Evolutionary conservation across 371 early-diverging fungal species (phyloP), one percentile per base, ranked within the genome.

Genomic region (Mortierella sp.): DNA sequence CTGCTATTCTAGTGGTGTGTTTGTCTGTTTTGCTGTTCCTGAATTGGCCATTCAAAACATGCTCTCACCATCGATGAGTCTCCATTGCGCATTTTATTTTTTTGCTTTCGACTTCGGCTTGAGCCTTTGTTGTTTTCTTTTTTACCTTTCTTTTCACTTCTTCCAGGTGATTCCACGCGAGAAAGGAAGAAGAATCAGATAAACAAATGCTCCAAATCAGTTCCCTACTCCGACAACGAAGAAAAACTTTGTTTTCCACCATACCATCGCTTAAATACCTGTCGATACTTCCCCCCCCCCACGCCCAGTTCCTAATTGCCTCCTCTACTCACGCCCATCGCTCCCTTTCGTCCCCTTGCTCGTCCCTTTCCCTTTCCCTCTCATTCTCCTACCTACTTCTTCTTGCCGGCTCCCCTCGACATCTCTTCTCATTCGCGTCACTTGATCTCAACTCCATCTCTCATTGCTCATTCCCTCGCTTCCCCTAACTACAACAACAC

Each of bases 121-220:
- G 31, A 55, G 55, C 29, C 55, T 29, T 31, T 53, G n/a, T n/a
- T 45, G 13, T 45, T 53, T 55, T 2, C 5, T 58, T 50, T 61
- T 74, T 48, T 63, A 41, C 63, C 50, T 47, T 65, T 66, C 63
- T 69, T 67, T 74, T 45, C 48, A 47, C 58, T 66, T 64, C 34
- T 40, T 63, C 48, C 47, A 43, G 31, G 31, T 13, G 29, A 55
- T 55, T 31, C 34, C 22, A 61, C 22, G 22, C 37, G 37, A 37
- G 61, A 61, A 14, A 24, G 61, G 19, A 22, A 34, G 19, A 37
- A 9, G 22, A 9, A n/a, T n/a, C n/a, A 31, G 61, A 58, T 16
- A 58, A 8, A 34, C 58, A 22, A 22, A 61, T 61, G 61, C 61
- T 1, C 22, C 24, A 14, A 8, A 37, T 22, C 34, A 22, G 37